Evolutionary conservation across 148 eudicot genomes (phyloP), one percentile per base, ranked within the genome.

Genomic region (Persicaria tinctoria): DNA sequence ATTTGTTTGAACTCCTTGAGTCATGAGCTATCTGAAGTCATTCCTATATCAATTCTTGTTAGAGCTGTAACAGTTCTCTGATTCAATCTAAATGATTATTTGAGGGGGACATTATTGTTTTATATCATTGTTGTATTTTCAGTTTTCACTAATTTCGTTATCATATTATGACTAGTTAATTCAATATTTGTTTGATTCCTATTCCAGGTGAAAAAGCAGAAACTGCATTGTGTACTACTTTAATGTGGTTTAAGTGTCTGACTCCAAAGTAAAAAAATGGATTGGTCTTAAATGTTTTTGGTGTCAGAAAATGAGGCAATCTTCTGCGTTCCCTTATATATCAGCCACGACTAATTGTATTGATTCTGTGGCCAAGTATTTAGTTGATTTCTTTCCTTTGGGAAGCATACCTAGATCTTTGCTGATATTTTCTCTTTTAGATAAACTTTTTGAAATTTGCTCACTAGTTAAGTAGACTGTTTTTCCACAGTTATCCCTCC

Each of bases 371-470:
- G 2, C 3, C 44, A 4, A 66, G 47, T 14, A 38, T 44, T 66
- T 66, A 10, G 18, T 14, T 38, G 47, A 44, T 66, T 63, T 27
- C 14, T 32, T 32, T 63, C 11, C 68, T 63, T 63, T 63, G 10
- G 68, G 68, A 63, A 63, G 68, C 68, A 63, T 63, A 44, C 44
- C 70, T 66, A 66, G 70, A 66, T 66, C 47, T 14, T 66, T 41
- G 16, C 70, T 63, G 46, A 1, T 44, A 3, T 14, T 64, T 3
- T 66, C 7, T 12, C 47, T 60, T 10, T 60, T 27, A 41, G 44
- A 60, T 59, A 6, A 18, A 23, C 68, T 60, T 60, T 23, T 13
- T 60, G 5, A 60, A 7, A 12, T 27, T 60, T 18, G 8, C 38
- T 18, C 68, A 60, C 68, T 13, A 27, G 68, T 27, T 10, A 23